Conservation (phyloP, 2,329 filamentous ascomycete species). For the Penicillium sp. region DNA sequence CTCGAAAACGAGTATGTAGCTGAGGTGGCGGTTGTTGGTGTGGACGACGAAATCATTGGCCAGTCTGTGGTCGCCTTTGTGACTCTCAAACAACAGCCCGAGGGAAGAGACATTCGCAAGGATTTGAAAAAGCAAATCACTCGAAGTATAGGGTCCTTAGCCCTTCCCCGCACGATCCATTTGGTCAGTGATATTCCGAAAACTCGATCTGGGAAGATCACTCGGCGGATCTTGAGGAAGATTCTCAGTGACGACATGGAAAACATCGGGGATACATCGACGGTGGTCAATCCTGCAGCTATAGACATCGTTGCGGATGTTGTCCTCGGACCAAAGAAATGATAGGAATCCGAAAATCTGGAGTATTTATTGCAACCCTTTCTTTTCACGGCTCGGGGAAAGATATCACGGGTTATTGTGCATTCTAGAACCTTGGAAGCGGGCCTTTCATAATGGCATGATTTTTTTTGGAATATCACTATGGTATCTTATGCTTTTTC, state of each 20-base stretch:
- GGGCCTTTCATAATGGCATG: not conserved
- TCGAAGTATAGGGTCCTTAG: conserved; percentile 4
- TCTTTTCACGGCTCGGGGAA: no score
- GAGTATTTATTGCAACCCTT: no score
- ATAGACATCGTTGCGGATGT: not conserved
- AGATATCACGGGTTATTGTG: no score
- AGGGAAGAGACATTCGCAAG: not conserved
- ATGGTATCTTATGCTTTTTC: not conserved
- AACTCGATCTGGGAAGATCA: conserved; percentile 9
- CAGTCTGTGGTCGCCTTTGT: conserved; percentile 96
- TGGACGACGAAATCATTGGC: conserved; percentile 86
- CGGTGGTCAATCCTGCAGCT: not conserved
- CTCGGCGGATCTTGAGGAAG: not conserved
- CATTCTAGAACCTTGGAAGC: no score
- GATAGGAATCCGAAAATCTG: not conserved
- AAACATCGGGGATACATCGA: not conserved
- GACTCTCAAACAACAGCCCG: conserved; percentile 57
- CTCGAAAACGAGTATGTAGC: conserved; percentile 56
- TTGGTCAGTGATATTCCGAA: conserved; percentile 6
- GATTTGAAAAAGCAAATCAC: not conserved
- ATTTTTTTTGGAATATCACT: not conserved
- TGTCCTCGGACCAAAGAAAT: not conserved
- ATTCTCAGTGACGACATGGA: not conserved
- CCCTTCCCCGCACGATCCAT: not conserved
- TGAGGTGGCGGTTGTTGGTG: conserved; percentile 88